Conservation (phyloP, 2,329 filamentous ascomycete genomes). For the Sporothrix phasma region DNA sequence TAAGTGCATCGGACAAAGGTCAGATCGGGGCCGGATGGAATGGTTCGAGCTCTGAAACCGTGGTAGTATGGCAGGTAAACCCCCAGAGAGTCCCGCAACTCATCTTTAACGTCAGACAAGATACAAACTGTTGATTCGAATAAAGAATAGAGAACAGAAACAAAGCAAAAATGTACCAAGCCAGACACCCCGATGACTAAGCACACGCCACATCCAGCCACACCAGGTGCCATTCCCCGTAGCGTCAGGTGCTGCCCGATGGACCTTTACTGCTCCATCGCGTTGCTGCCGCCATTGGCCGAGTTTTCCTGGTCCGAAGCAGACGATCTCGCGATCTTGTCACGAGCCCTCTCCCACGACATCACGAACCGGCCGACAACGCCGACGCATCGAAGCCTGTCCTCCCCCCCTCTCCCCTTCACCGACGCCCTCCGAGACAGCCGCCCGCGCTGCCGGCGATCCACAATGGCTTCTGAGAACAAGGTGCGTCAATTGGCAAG, state of each 20-base stretch:
- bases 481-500: conserved; percentile 1
- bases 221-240: neutral
- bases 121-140: too few species aligned
- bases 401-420: neutral
- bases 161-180: too few species aligned
- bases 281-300: conserved; percentile 7
- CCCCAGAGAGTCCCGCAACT: too few species aligned
- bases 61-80: too few species aligned
- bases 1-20: too few species aligned
- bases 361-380: neutral
- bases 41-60: too few species aligned
- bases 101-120: too few species aligned
- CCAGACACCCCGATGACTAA: conserved; percentile 1
- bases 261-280: neutral
- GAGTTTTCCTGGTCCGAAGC: neutral
- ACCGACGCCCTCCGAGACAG: conserved; percentile 14
- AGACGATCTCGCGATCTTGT: neutral
- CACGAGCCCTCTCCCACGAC: neutral
- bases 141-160: too few species aligned
- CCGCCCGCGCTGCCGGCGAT: conserved; percentile 11
- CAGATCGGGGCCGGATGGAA: too few species aligned
- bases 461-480: conserved; percentile 15
- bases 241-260: neutral
- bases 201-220: neutral
- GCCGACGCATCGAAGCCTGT: too few species aligned